Conservation (phyloP, 163 green algal species). For the Chlorella variabilis region DNA sequence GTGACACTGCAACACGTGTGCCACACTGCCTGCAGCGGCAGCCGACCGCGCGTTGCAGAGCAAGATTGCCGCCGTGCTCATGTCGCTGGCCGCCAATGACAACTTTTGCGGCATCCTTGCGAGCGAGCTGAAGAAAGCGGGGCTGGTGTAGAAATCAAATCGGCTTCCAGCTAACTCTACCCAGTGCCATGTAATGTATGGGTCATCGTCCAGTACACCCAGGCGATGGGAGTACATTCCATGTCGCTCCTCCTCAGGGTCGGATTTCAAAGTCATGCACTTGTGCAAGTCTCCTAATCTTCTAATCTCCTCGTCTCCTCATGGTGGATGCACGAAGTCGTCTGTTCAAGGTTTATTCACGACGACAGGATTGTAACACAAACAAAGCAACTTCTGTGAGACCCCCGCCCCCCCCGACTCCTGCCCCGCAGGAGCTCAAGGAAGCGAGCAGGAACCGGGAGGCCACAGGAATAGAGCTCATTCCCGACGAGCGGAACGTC, state of each 20-base stretch:
- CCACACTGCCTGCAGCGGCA: conserved; percentile 8
- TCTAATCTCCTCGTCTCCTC: neutral
- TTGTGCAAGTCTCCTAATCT: neutral
- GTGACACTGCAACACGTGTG: neutral
- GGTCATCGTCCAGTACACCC: no score
- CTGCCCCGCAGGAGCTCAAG: conserved; percentile 78
- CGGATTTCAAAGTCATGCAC: no score
- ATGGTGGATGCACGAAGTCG: conserved; percentile 49
- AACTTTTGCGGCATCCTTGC: conserved; percentile 31
- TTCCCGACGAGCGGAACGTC: conserved; percentile 85
- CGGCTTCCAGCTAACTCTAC: no score
- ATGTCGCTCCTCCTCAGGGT: no score
- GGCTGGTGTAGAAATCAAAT: conserved; percentile 1
- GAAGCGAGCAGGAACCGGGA: conserved; percentile 54
- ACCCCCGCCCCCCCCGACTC: neutral
- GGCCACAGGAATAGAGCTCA: conserved; percentile 74
- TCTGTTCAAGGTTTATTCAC: conserved; percentile 64
- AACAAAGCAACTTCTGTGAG: no score
- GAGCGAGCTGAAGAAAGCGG: conserved; percentile 31
- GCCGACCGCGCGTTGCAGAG: neutral
- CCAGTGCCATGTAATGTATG: no score
- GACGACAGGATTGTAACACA: no score
- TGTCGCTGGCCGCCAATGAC: conserved; percentile 39
- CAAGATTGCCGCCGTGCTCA: conserved; percentile 37
- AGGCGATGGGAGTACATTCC: no score